Conservation (phyloP, 202 grass and related monocot species). For the Panicum virgatum region DNA sequence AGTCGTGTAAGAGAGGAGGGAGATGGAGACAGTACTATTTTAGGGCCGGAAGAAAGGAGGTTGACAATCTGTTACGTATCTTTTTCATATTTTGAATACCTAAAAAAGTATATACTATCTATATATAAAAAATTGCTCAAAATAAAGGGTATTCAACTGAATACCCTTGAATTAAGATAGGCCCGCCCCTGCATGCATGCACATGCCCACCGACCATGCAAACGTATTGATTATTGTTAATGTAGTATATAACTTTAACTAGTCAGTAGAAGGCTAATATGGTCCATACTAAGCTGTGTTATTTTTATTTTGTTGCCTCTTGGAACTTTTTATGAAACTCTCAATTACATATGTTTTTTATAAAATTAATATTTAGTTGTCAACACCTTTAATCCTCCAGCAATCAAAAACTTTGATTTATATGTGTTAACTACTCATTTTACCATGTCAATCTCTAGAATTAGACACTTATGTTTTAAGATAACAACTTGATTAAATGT, state of each 20-base stretch:
- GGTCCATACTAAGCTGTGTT: not conserved
- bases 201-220: constrained; percentile 29
- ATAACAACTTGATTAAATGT: not conserved
- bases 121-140: too few relatives aligned
- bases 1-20: too few relatives aligned
- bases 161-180: too few relatives aligned
- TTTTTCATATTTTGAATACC: too few relatives aligned
- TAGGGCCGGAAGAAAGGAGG: too few relatives aligned
- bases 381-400: not conserved
- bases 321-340: not conserved
- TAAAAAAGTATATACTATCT: too few relatives aligned
- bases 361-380: not conserved
- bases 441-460: not conserved
- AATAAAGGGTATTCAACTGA: too few relatives aligned
- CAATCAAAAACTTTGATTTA: not conserved
- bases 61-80: too few relatives aligned
- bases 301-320: not conserved
- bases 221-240: not conserved
- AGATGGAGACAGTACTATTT: too few relatives aligned
- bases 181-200: too few relatives aligned
- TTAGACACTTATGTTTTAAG: not conserved
- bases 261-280: not conserved
- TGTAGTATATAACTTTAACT: not conserved
- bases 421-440: not conserved
- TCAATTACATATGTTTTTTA: not conserved